Evolutionary conservation across 164 flowering plant genomes (phyloP).

Genomic region (Protea cynaroides): DNA sequence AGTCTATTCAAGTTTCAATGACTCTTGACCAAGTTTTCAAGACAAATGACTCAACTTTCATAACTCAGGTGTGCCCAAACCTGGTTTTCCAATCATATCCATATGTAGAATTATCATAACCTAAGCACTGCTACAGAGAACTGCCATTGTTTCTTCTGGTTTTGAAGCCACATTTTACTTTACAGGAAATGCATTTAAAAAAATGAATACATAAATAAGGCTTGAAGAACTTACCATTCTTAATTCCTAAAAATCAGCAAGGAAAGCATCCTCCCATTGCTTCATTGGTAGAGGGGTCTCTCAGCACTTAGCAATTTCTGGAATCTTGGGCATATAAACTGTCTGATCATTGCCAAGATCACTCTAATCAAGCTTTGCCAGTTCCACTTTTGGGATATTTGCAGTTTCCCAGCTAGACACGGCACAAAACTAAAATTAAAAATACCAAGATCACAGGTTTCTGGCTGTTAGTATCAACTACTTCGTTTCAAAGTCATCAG

Average conservation of each 20-base stretch:
- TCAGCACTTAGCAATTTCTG: constrained; percentile 69
- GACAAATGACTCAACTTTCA: too few species aligned
- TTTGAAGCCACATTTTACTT: not conserved
- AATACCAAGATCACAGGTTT: not conserved
- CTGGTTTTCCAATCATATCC: too few species aligned
- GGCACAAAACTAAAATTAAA: too few species aligned
- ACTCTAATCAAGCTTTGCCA: constrained; percentile 49
- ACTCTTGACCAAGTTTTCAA: too few species aligned
- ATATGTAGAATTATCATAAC: too few species aligned
- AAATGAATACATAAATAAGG: not conserved
- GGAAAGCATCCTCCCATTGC: constrained; percentile 78
- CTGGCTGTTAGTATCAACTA: not conserved
- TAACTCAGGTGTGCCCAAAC: too few species aligned
- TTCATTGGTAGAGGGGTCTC: constrained; percentile 61
- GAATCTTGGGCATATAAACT: constrained; percentile 82
- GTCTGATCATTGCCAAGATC: constrained; percentile 58
- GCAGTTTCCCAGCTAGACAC: constrained; percentile 84
- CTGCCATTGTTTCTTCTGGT: too few species aligned
- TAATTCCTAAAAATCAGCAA: constrained; percentile 64
- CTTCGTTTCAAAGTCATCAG: not conserved
- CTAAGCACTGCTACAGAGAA: too few species aligned
- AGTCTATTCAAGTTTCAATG: too few species aligned
- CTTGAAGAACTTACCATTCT: constrained; percentile 48
- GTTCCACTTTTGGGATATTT: constrained; percentile 69
- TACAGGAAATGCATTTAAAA: not conserved